Base-by-base conservation (phyloP, 2,329 filamentous ascomycete species). In the Hypoxylon sp. region DNA sequence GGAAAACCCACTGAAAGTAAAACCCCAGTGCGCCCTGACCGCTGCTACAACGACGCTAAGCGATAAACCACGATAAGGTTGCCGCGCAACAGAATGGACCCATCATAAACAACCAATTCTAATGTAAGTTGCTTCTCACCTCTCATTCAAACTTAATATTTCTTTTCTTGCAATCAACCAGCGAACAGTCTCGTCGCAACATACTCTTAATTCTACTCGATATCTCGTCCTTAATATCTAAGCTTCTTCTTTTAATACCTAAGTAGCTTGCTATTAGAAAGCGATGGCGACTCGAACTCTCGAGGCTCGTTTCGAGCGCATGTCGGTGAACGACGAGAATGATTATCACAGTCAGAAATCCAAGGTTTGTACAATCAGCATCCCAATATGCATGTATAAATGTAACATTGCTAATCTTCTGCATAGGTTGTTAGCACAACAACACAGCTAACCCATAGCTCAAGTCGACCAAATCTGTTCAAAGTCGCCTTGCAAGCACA, bases 241-340 rank as follows among this genome's bases (percentile, higher is more conserved):
- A 40, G 25, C 36, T 6, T 9, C 21, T 25, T 25, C 9, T 25
- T n/a, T n/a, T n/a, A n/a, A n/a, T n/a, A n/a, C n/a, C n/a, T n/a
- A n/a, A n/a, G n/a, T n/a, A 42, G 25, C 13, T 37, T 19, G 25
- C 31, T 13, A 20, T 15, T 31, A 20, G 13, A 13, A 23, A 35
- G 21, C 57, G 53, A 86, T 93, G 89, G 84, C 92, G 59, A 83
- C 89, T 51, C 84, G 89, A 63, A 85, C 84, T 41, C 79, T 97
- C 35, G 93, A 97, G 75, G 79, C 89, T 73, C 89, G 90, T 65
- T 90, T 97, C 68, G 91, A 96, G 84, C 87, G 87, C 72, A 83
- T 97, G 75, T 88, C 89, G 13, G 90, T 97, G 57, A 88, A 89
- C 64, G 92, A 97, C 68, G 92, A 96, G 73, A 95, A 93, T 68